Conservation (phyloP, 306 rosid species). For the Lupinus albus region DNA sequence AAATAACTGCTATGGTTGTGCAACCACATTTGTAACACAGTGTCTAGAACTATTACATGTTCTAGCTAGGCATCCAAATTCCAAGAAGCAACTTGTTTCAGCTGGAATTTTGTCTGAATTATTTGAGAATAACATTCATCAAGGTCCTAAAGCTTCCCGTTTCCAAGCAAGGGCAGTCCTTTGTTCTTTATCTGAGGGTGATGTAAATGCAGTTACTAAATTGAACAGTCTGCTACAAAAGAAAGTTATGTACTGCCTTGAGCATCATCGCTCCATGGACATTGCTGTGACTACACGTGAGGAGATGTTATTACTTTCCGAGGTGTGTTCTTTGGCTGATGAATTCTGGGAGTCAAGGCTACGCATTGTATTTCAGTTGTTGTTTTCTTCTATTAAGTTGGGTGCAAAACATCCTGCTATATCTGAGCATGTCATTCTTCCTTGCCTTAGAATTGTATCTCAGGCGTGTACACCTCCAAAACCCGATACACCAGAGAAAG, state of each 20-base stretch:
- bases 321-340: slow-evolving; percentile 94
- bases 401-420: slow-evolving; percentile 99
- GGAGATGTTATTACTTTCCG: slow-evolving; percentile 89
- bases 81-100: slow-evolving; percentile 90
- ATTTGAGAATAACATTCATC: slow-evolving; percentile 97
- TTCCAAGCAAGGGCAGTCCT: slow-evolving; percentile 93
- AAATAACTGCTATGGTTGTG: slow-evolving; percentile 96
- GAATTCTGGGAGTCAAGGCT: slow-evolving; percentile 97
- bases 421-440: slow-evolving; percentile 94
- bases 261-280: slow-evolving; percentile 99
- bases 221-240: slow-evolving; percentile 84
- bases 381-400: slow-evolving; percentile 91
- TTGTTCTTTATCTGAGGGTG: slow-evolving; percentile 95
- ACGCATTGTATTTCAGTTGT: slow-evolving; percentile 88
- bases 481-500: slow-evolving; percentile 83
- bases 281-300: slow-evolving; percentile 90
- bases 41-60: slow-evolving; percentile 90
- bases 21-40: slow-evolving; percentile 90
- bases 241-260: slow-evolving; percentile 98
- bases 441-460: slow-evolving; percentile 94
- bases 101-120: slow-evolving; percentile 88
- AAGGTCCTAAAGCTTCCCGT: slow-evolving; percentile 94
- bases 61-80: slow-evolving; percentile 76
- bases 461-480: slow-evolving; percentile 99
- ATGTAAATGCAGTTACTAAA: slow-evolving; percentile 79